A percentile compares a stretch with the other conserved stretches of the same genome.
Evolutionary conservation across 148 eudicot species (phyloP).

Genomic region (Chenopodium formosanum): DNA sequence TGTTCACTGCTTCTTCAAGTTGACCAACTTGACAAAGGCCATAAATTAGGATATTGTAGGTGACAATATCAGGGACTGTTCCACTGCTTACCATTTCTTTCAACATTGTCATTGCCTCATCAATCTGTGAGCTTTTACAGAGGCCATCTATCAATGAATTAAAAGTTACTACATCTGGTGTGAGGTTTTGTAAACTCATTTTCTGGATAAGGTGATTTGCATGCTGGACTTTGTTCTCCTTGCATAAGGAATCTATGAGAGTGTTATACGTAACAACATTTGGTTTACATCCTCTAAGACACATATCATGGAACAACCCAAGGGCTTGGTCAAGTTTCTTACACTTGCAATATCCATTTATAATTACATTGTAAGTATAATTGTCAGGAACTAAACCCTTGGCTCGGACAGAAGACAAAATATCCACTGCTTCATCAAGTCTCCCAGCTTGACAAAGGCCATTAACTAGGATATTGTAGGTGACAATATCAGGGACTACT

Average conservation of each 20-base stretch:
- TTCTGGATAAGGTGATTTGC: not conserved
- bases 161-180: conserved; percentile 9
- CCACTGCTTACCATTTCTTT: not conserved
- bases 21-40: conserved; percentile 20
- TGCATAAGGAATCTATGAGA: not conserved
- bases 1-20: conserved; percentile 1
- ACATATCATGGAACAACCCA: not conserved
- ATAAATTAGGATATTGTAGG: not conserved
- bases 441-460: conserved; percentile 20
- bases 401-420: not conserved
- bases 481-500: not conserved
- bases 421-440: conserved; percentile 2
- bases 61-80: not conserved
- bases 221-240: not conserved
- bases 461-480: not conserved
- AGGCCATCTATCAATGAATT: conserved; percentile 14
- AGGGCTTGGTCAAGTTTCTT: not conserved
- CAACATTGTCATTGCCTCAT: conserved; percentile 4
- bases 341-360: conserved; percentile 1
- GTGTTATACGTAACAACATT: not conserved
- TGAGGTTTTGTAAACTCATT: not conserved
- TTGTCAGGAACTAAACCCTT: conserved; percentile 15
- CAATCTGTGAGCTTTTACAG: not conserved
- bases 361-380: conserved; percentile 2
- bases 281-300: not conserved